These are phyloP conservation scores for Penicillium sp. DNA, from an alignment of 2,329 filamentous ascomycete species.

Conservation along the genomic window DNA sequence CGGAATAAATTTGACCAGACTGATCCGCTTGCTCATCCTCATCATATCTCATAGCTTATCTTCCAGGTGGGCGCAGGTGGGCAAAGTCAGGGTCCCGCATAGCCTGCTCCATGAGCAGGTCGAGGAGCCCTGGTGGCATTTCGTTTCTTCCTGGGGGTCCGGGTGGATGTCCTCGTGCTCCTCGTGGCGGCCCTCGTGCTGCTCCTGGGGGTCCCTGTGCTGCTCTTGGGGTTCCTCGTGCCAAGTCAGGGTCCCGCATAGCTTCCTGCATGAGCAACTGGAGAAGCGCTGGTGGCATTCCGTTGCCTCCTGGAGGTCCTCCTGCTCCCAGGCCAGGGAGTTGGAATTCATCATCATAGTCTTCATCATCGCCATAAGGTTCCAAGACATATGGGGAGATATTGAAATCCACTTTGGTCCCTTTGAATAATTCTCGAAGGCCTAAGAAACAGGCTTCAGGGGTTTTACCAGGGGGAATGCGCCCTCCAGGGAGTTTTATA, in stretches of 20 bases:
- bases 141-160: neutral
- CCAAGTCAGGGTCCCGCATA: conserved; percentile 9
- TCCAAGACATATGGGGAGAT: conserved; percentile 9
- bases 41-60: neutral
- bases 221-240: too few species aligned
- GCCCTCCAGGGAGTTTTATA: conserved; percentile 14
- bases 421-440: conserved; percentile 19
- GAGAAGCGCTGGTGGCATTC: neutral
- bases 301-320: neutral
- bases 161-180: too few species aligned
- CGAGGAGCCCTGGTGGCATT: neutral
- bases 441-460: conserved; percentile 15
- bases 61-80: neutral
- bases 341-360: too few species aligned
- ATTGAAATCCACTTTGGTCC: conserved; percentile 16
- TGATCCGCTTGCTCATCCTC: neutral
- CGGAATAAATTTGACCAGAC: neutral
- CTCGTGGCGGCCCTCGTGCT: too few species aligned
- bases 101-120: conserved; percentile 5
- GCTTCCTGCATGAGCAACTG: conserved; percentile 4
- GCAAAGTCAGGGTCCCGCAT: conserved; percentile 10
- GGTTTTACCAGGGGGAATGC: conserved; percentile 16
- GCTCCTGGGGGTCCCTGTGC: too few species aligned
- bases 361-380: neutral
- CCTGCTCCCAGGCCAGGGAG: too few species aligned